A percentile compares a stretch with the other conserved stretches of the same genome.
phyloP scores from a whole-genome alignment of 139 green algal species.

The Ettlia oleoabundans region DNA sequence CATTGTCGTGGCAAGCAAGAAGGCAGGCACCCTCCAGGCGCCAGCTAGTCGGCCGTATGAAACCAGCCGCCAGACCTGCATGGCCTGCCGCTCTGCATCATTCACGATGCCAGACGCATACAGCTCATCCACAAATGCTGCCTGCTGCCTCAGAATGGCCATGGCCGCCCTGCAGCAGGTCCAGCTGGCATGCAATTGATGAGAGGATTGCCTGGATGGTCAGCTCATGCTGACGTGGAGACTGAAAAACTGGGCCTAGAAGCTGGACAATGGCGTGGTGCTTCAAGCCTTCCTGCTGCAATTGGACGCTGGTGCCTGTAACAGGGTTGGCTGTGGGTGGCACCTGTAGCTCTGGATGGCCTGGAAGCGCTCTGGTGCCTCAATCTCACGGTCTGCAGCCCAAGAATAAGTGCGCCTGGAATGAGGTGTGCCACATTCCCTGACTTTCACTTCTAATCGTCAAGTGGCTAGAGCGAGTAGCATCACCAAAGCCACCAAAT shows the following conservation, averaged over 20 bases:
- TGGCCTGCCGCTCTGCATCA: conserved; percentile 59
- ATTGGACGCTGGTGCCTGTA: no score
- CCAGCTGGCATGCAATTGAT: no score
- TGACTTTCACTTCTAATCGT: no score
- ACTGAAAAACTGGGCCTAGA: neutral
- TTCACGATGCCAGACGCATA: conserved; percentile 72
- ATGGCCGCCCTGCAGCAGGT: conserved; percentile 47
- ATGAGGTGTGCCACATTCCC: no score
- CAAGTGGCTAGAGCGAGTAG: no score
- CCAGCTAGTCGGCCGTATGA: no score
- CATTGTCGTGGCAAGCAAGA: no score
- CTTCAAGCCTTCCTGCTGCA: no score
- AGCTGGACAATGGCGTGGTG: neutral
- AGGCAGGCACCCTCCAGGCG: no score
- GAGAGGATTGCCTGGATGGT: neutral
- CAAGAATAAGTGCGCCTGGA: no score
- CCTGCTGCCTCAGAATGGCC: conserved; percentile 65
- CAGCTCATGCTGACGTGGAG: neutral
- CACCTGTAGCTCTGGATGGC: conserved; percentile 54
- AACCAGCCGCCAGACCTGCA: conserved; percentile 42
- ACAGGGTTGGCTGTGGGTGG: no score
- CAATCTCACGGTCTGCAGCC: conserved; percentile 82
- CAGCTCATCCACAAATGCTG: conserved; percentile 75
- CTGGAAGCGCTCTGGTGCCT: conserved; percentile 81
- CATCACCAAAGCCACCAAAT: no score